Base-by-base conservation (phyloP, 2,329 filamentous ascomycete genomes). In the Nemania abortiva region DNA sequence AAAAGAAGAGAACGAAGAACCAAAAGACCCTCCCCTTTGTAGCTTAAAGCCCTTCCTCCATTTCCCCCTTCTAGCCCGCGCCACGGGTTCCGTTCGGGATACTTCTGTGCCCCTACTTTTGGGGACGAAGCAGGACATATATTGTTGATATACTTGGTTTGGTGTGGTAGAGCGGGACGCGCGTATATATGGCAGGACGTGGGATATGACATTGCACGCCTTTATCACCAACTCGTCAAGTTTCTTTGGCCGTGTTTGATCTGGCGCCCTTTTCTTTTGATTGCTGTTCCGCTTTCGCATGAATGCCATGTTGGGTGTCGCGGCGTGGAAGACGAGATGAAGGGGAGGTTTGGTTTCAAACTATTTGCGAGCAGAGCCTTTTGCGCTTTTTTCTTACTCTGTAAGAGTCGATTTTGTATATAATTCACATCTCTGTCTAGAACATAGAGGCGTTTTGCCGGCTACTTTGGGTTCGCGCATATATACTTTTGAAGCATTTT, bases 401-500 rank as follows among this genome's bases (percentile, higher is more conserved):
- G 24, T 60, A 56, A 20, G 45, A 65, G 47, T 53, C 27, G 5
- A 31, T 34, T 37, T 45, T 62, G 53, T 66, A 69, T 66, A 69
- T 66, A 69, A 57, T 50, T 66, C n/a, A 34, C n/a, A 53, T 65
- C 53, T 65, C 54, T 68, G 62, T 58, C 62, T 65, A 69, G 66
- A 65, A 61, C 62, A 69, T 69, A 69, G 66, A 69, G 63, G 66
- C 61, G 66, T 66, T 60, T 65, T 52, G 45, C 47, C 53, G 37
- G 63, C 42, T 65, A 53, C 10, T 37, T 49, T 13, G n/a, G 63
- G 34, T 52, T 57, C 53, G 37, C 49, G 58, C 52, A 55, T 58
- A 58, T 4, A 31, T 60, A 39, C 34, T 29, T 60, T 37, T 39
- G 22, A 58, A 58, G 52, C 34, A 52, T 62, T 50, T 62, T 62